Conservation (phyloP, 371 early-diverging fungal species). For the Lichtheimia ornata region DNA sequence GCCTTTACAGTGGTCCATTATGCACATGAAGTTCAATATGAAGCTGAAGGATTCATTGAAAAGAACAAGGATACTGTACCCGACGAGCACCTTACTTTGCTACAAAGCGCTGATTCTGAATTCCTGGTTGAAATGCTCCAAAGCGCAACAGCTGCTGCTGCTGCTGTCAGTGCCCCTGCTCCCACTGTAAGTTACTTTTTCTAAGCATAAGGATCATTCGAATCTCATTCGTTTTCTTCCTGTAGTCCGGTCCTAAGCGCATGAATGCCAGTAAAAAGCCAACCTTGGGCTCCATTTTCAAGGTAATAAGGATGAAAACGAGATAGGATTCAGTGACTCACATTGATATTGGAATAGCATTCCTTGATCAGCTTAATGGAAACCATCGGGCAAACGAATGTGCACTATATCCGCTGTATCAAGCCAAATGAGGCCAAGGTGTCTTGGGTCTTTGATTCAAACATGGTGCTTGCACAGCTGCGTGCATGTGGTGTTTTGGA, state of each 20-base stretch:
- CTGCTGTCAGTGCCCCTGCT: slow-evolving; percentile 14
- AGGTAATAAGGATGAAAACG: slow-evolving; percentile 29
- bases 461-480: slow-evolving; percentile 93
- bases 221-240: slow-evolving; percentile 1
- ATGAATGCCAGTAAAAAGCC: slow-evolving; percentile 70
- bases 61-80: slow-evolving; percentile 99
- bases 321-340: background rate
- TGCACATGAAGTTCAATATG: slow-evolving; percentile 91
- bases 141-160: slow-evolving; percentile 54
- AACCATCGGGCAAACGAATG: slow-evolving; percentile 90
- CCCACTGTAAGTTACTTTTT: slow-evolving; percentile 15
- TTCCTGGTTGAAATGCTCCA: slow-evolving; percentile 79
- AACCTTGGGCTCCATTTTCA: slow-evolving; percentile 88
- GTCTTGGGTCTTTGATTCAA: slow-evolving; percentile 88
- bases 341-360: slow-evolving; percentile 24
- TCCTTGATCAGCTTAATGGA: slow-evolving; percentile 93
- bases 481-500: slow-evolving; percentile 99
- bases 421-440: slow-evolving; percentile 95
- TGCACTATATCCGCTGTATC: slow-evolving; percentile 98
- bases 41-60: slow-evolving; percentile 93
- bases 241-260: slow-evolving; percentile 12
- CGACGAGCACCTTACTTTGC: slow-evolving; percentile 81
- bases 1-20: slow-evolving; percentile 91
- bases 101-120: slow-evolving; percentile 69
- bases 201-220: background rate